Evolutionary conservation across 202 grass and related monocot species (phyloP), one percentile per base, ranked within the genome.

Genomic region (Brachypodium distachyon): DNA sequence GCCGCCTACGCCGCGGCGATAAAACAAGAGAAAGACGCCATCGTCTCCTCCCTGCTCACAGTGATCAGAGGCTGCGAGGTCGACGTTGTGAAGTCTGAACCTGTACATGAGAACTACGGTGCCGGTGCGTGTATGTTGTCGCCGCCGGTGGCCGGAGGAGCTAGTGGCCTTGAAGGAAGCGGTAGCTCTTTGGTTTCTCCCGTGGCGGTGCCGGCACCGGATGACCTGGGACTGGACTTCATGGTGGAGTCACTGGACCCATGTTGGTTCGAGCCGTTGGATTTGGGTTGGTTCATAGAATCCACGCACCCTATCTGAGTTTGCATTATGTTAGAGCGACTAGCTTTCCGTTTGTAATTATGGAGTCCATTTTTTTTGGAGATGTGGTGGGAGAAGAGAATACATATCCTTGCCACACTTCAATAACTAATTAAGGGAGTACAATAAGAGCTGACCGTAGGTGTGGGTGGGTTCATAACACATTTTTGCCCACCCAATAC

Each of bases 201-300:
- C 1, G 59, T 67, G 9, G 34, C 42, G 40, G 36, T 52, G 52
- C 60, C 68, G 36, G 52, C 80, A 34, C 58, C 37, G 0, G 68
- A 79, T 16, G 70, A 61, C 29, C 43, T 68, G 41, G 57, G 41
- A 37, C 55, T 83, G 70, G 75, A 87, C 6, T 83, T 87, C 42
- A 41, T 60, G 6, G 61, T 74, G 4, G 68, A 83, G 33, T 55
- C 74, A 25, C 44, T n/a, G n/a, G 82, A 72, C 36, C 18, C 61
- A 9, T 65, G 78, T 27, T 87, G 80, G 80, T 73, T 78, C 5
- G 80, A 79, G 43, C 51, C 59, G 79, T 83, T 87, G 61, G 85
- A 87, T 79, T 61, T 83, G 26, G 68, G 34, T 79, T 87, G 80
- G 85, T 83, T 87, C 74, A 50, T 72, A 40, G 56, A 71, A 77